These are phyloP conservation scores for Tylopilus vinaceipallidus DNA, from an alignment of 768 basidiomycete species.

Conservation along the genomic window DNA sequence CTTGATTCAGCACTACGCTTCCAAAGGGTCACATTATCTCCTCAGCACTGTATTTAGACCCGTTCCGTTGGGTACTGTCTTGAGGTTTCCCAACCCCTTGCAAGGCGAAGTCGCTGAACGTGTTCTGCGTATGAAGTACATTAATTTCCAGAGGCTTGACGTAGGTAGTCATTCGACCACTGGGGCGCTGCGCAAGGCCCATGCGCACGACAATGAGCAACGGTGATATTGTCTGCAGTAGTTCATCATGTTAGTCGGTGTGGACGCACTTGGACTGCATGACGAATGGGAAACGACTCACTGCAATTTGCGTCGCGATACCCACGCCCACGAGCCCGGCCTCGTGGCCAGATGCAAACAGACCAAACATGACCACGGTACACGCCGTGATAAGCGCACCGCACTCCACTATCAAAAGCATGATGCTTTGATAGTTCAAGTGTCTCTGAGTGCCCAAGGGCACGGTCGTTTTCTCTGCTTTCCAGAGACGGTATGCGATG, in stretches of 20 bases:
- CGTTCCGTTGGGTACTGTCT: neutral
- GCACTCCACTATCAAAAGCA: slow-evolving; percentile 18
- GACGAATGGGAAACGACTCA: slow-evolving; percentile 1
- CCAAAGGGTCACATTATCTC: neutral
- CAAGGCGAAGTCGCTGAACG: neutral
- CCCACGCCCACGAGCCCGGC: slow-evolving; percentile 14
- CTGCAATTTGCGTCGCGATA: slow-evolving; percentile 19
- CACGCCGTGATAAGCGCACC: slow-evolving; percentile 21
- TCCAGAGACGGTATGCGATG: slow-evolving; percentile 20
- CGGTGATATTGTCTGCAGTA: slow-evolving; percentile 15
- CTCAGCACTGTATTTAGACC: neutral
- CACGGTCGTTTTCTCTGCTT: neutral
- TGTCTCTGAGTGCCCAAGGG: slow-evolving; percentile 3
- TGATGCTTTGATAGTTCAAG: slow-evolving; percentile 10
- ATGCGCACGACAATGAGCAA: slow-evolving; percentile 18
- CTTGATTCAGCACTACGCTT: neutral
- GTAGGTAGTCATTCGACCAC: neutral
- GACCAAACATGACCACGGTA: slow-evolving; percentile 19
- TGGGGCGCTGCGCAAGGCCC: slow-evolving; percentile 6
- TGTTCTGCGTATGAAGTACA: slow-evolving; percentile 2
- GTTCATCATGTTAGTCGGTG: slow-evolving; percentile 3
- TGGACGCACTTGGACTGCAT: no score
- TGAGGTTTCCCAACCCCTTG: neutral
- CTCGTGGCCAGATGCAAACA: slow-evolving; percentile 12
- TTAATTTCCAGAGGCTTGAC: slow-evolving; percentile 6